Base-by-base conservation (phyloP, 495 filamentous ascomycete genomes). In the Trichoderma gamsii region DNA sequence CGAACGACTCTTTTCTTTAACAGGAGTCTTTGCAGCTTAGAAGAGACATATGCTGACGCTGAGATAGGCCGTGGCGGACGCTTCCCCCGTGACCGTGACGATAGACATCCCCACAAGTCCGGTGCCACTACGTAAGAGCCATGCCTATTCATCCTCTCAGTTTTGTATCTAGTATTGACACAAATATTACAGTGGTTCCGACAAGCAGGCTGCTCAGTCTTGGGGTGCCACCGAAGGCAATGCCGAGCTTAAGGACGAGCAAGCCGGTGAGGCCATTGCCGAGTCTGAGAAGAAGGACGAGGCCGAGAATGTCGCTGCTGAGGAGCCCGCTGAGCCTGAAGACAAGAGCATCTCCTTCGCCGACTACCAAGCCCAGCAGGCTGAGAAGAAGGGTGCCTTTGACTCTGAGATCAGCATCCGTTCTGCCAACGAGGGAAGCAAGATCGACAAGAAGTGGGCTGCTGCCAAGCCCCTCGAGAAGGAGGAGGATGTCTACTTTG, bases 391-490 rank as follows among this genome's bases (percentile, higher is more conserved):
- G 79, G 80, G 85, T 38, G 86, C 87, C 72, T 89, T 99, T 69
- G 88, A 88, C 74, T 75, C 70, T 65, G 79, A 81, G 46, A 85
- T 87, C 71, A 84, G 90, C 70, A 84, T 88, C 69, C 92, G 94
- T 79, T 86, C 93, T 81, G 84, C 95, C 74, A 97, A 97, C 82
- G 93, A 97, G 82, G 95, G 92, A 73, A 81, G 76, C 81, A 89
- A 91, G 83, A 73, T 82, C 70, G 87, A 92, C 79, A 93, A 94
- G 85, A 96, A 97, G 85, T 97, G 92, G 91, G 89, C 90, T 70
- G 82, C 85, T 68, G 92, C 92, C 74, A 93, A 92, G 82, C 83
- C 90, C 69, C 76, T 97, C 69, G 76, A 80, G 77, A 90, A 89
- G 76, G 86, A 87, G 61, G 86, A 92, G 65, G 88, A 90, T 69